Evolutionary conservation across 345 rosid species (phyloP).

Genomic region (Gossypium stocksii): DNA sequence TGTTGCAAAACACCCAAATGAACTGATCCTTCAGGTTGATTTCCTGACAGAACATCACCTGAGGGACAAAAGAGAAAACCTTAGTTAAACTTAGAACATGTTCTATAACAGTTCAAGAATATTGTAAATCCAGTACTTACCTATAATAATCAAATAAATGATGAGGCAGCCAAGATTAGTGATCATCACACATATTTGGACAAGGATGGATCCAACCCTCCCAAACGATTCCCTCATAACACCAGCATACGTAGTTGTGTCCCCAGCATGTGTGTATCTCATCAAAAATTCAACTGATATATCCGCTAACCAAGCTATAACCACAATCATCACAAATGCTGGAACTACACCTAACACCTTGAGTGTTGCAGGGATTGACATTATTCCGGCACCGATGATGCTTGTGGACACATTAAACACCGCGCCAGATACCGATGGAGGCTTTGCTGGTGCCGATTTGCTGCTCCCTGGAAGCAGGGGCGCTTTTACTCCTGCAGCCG

Average conservation of each 20-base stretch:
- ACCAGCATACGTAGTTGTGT: slow-evolving; percentile 63
- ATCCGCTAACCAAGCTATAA: slow-evolving; percentile 63
- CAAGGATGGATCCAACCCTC: slow-evolving; percentile 43
- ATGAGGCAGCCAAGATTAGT: slow-evolving; percentile 76
- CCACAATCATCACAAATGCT: slow-evolving; percentile 50
- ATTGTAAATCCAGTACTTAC: slow-evolving; percentile 24
- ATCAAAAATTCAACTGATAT: slow-evolving; percentile 67
- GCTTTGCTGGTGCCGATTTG: slow-evolving; percentile 20
- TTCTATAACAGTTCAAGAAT: too few species aligned
- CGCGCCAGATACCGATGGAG: slow-evolving; percentile 60
- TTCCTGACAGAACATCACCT: slow-evolving; percentile 89
- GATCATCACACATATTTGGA: slow-evolving; percentile 58
- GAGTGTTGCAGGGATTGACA: slow-evolving; percentile 84
- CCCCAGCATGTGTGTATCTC: slow-evolving; percentile 60
- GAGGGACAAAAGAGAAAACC: background rate
- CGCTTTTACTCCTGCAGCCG: slow-evolving; percentile 27
- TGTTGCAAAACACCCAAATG: slow-evolving; percentile 81
- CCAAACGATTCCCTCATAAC: slow-evolving; percentile 89
- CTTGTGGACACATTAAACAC: slow-evolving; percentile 86
- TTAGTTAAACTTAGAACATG: too few species aligned
- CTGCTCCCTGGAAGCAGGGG: slow-evolving; percentile 50
- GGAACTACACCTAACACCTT: slow-evolving; percentile 80
- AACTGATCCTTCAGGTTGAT: slow-evolving; percentile 38
- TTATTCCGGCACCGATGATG: slow-evolving; percentile 84
- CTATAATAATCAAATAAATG: slow-evolving; percentile 70